Evolutionary conservation across 768 basidiomycete genomes (phyloP), one percentile per base, ranked within the genome.

Genomic region (Psilocybe azurescens): DNA sequence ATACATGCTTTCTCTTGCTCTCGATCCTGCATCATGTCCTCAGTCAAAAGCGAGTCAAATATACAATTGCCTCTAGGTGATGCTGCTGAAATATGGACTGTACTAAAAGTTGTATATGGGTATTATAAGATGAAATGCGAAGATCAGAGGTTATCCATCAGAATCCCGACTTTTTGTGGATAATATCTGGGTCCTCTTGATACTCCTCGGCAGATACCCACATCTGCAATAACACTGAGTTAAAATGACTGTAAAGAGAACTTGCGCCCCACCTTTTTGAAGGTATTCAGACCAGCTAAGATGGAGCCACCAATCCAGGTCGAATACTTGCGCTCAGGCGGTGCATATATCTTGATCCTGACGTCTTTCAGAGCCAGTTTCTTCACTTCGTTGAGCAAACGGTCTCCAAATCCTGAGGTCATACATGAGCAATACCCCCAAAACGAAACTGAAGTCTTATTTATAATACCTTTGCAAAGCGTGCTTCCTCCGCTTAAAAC

Each of bases 161-260:
- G 75, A 95, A 94, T 51, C 92, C 93, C 60, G 91, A 84, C 77
- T 97, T 97, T 78, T 94, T 96, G 78, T 97, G 96, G 71, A 98
- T 99, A 70, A 98, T 93, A 71, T 99, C 96, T 58, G 97, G 96
- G 77, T 99, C 97, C 76, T 99, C 97, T 77, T 97, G 95, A 73
- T 98, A 99, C 77, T 99, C 97, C 77, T 99, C 97, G 41, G 96
- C 95, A 50, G 95, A 96, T 54, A 99, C 94, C 97, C 97, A 99
- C 97, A 99, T 99, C 95, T 97, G 28, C 39, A 59, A 57, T 60
- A n/a, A 59, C 39, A 32, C 50, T 53, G 65, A 56, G 46, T 51
- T 58, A 59, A 61, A 66, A 14, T 46, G 56, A 39, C 24, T 47
- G 3, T 28, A 29, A 57, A 66, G 58, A n/a, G 51, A 54, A 55